These are phyloP conservation scores for Emericellopsis terricola DNA, from an alignment of 495 filamentous ascomycete species.

Conservation along the genomic window DNA sequence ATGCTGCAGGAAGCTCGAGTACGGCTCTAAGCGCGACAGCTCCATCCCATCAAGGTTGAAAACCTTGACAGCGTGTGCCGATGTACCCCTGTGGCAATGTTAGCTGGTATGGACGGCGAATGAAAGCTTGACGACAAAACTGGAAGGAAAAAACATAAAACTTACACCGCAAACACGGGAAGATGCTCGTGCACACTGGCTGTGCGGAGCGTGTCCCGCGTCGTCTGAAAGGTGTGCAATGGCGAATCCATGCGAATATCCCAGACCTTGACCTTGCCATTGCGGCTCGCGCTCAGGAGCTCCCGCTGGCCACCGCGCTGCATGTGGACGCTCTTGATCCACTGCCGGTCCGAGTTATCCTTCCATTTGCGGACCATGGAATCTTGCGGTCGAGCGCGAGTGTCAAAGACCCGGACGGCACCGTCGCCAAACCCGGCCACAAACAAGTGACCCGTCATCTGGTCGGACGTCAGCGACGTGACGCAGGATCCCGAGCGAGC, in stretches of 20 bases:
- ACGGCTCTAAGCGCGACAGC: slow-evolving; percentile 70
- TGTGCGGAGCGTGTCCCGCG: slow-evolving; percentile 62
- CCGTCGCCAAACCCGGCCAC: slow-evolving; percentile 94
- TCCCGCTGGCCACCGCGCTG: slow-evolving; percentile 89
- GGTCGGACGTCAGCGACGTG: slow-evolving; percentile 87
- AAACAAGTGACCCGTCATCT: slow-evolving; percentile 91
- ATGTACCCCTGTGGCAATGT: slow-evolving; percentile 49
- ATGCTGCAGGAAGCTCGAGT: slow-evolving; percentile 70
- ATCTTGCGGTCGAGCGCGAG: slow-evolving; percentile 58
- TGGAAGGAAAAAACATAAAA: slow-evolving; percentile 7
- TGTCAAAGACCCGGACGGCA: slow-evolving; percentile 88
- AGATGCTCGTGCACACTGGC: slow-evolving; percentile 92
- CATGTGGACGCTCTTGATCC: slow-evolving; percentile 93
- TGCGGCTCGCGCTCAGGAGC: slow-evolving; percentile 67
- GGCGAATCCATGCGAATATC: slow-evolving; percentile 74
- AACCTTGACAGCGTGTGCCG: slow-evolving; percentile 71
- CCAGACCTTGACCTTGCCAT: slow-evolving; percentile 90
- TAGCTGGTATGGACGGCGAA: slow-evolving; percentile 6
- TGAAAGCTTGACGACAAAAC: not conserved
- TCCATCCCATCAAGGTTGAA: slow-evolving; percentile 71
- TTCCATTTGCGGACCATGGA: slow-evolving; percentile 94
- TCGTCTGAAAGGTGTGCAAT: slow-evolving; percentile 53
- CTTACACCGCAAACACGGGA: slow-evolving; percentile 90
- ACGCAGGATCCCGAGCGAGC: slow-evolving; percentile 92
- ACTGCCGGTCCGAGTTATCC: slow-evolving; percentile 61